Evolutionary conservation across 1,139 yeast genomes (phyloP), one percentile per base, ranked within the genome.

Genomic region (Yamadazyma siamensis): DNA sequence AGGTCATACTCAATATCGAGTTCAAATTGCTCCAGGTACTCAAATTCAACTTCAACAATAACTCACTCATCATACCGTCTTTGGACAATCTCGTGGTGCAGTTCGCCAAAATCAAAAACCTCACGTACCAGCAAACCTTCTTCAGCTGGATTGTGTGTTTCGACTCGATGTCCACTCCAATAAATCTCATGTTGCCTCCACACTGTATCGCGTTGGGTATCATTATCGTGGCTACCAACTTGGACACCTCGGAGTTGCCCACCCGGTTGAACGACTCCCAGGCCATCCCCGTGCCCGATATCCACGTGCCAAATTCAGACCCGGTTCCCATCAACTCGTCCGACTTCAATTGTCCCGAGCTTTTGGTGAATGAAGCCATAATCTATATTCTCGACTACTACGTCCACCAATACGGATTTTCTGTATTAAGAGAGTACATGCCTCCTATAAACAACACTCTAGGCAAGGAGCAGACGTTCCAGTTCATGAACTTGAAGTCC

Each of bases 191-290:
- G 49, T 70, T 77, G 11, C 94, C 97, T 1, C 81, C 89, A 2
- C 95, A 88, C 52, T 73, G 84, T 23, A 76, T 83, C 27, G 94
- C 96, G 0, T 54, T 87, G 34, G 86, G 89, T 1, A 73, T 79
- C 18, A 57, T 68, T 12, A 66, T 67, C 19, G 59, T 69, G 5
- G 52, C 70, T 3, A 54, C 67, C 26, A 65, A 67, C 39, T 49
- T 68, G 26, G 63, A 65, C 33, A 71, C 72, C 1, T 44, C 47
- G 21, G 70, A 65, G 27, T 44, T 69, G 24, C 38, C 40, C 6
- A 44, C 50, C 13, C 51, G 44, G 21, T 52, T 51, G 33, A 43
- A 46, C 21, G 41, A 35, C 25, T 21, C 15, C 16, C 25, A 14
- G 7, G 24, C 7, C 4, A 8, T 17, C 15, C 25, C 25, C 10